These are phyloP conservation scores for Trypanosoma platydactyli DNA, from an alignment of 208 protist species.

Conservation along the genomic window DNA sequence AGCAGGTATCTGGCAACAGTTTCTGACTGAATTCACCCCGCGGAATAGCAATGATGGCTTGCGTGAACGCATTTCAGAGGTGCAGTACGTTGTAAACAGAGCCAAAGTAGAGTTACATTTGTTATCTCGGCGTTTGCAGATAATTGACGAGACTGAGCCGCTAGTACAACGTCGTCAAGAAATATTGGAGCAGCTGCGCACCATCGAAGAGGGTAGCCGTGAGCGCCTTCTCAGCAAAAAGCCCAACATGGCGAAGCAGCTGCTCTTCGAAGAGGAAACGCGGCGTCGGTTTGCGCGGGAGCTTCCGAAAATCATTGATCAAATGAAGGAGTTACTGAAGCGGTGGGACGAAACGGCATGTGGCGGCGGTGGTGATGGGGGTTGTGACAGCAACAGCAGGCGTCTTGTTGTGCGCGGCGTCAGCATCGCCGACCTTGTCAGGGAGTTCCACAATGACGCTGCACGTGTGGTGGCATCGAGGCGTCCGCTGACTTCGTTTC, in stretches of 20 bases:
- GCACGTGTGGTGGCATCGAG: neutral
- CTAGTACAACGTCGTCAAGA: conserved; percentile 49
- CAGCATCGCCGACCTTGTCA: conserved; percentile 27
- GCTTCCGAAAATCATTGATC: conserved; percentile 52
- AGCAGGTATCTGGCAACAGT: conserved; percentile 12
- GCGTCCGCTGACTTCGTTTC: neutral
- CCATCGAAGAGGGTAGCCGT: conserved; percentile 46
- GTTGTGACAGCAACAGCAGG: neutral
- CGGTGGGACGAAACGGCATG: conserved; percentile 45
- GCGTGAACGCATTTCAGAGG: conserved; percentile 20
- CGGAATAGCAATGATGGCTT: conserved; percentile 13
- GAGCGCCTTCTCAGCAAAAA: conserved; percentile 78
- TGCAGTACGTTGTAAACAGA: conserved; percentile 15
- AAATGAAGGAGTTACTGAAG: conserved; percentile 37
- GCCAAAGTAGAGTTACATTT: conserved; percentile 9
- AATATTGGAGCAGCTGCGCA: conserved; percentile 43
- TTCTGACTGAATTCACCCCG: conserved; percentile 17
- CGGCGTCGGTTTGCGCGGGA: conserved; percentile 62
- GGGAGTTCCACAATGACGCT: conserved; percentile 13
- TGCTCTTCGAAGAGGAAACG: conserved; percentile 72
- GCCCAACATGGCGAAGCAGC: conserved; percentile 85
- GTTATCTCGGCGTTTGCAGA: conserved; percentile 36
- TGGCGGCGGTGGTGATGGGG: neutral
- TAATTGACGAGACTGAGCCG: conserved; percentile 42
- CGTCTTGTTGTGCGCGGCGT: conserved; percentile 31